phyloP scores from a whole-genome alignment of 2,329 filamentous ascomycete genomes.

The Fusarium dimerum region DNA sequence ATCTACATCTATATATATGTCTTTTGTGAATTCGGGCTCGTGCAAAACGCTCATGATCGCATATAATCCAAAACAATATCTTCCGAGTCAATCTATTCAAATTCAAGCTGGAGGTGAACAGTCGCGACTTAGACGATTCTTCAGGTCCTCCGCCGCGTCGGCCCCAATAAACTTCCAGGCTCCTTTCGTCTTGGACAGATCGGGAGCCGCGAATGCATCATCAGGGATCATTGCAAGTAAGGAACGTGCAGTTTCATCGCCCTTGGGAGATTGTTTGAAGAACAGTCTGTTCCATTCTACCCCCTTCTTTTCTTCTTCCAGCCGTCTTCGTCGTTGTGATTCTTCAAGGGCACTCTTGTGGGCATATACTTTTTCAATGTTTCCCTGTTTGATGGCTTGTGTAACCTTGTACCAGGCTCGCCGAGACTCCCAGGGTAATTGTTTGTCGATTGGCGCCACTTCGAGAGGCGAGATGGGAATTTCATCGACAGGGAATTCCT shows the following conservation, averaged over 20 bases:
- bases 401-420: conserved; percentile 80
- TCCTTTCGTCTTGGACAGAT: not conserved
- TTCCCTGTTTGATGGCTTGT: conserved; percentile 67
- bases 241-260: not conserved
- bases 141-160: not conserved
- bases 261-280: conserved; percentile 3
- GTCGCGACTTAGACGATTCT: not conserved
- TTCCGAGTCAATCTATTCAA: no score
- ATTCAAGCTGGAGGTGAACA: not conserved
- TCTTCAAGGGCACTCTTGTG: conserved; percentile 84
- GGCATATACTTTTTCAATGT: conserved; percentile 69
- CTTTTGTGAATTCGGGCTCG: no score
- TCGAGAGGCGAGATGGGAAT: conserved; percentile 1
- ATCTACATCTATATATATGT: no score
- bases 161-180: not conserved
- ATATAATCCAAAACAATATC: no score
- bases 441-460: conserved; percentile 53
- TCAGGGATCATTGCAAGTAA: not conserved
- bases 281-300: conserved; percentile 19
- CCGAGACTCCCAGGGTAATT: conserved; percentile 79
- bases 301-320: conserved; percentile 58
- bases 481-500: not conserved
- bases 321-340: conserved; percentile 73
- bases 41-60: no score
- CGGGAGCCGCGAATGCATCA: not conserved